Base-by-base conservation (phyloP, 169 alveolate species). In the Plasmodium berghei region DNA sequence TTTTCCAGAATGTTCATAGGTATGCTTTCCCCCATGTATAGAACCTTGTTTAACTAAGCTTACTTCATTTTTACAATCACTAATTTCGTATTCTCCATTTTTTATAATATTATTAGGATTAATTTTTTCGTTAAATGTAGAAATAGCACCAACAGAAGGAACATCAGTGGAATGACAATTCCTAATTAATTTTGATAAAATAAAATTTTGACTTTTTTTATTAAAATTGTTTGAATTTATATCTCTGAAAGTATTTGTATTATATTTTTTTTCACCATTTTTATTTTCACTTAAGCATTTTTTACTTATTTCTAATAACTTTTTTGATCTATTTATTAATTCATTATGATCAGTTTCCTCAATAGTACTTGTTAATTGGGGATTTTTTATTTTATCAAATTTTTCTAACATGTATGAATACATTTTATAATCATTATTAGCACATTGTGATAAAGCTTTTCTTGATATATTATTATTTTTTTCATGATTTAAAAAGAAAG, bases 311-410 rank as follows among this genome's bases (percentile, higher is more conserved):
- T 80, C 90, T 28, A 40, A 52, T 67, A 80, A 59, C 9, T 28
- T 26, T 40, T 80, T 80, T 22, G 90, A 80, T 80, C 83, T 67
- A 61, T 46, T 66, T 34, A 80, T 80, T 54, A 80, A 45, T 34
- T 42, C 28, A n/a, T 66, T 48, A 20, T 80, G 83, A 46, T n/a
- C 55, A 52, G 5, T 56, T 1, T 80, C 72, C 4, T 54, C 73
- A 49, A 62, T 58, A 10, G 69, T 22, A 3, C 40, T 74, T 28
- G 34, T 62, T 55, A 28, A 42, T 9, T 75, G 70, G 40, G 49
- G 10, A 48, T 75, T 67, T 34, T 42, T 62, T 16, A 28, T 75
- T 34, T 54, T 75, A 26, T 62, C 64, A 63, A 48, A 58, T 18
- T 42, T 75, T 40, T 75, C 89, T 2, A 74, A 62, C 45, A 75